Evolutionary conservation across 805 yeast genomes (phyloP), one percentile per base, ranked within the genome.

Genomic region (Candida taoyuanica): DNA sequence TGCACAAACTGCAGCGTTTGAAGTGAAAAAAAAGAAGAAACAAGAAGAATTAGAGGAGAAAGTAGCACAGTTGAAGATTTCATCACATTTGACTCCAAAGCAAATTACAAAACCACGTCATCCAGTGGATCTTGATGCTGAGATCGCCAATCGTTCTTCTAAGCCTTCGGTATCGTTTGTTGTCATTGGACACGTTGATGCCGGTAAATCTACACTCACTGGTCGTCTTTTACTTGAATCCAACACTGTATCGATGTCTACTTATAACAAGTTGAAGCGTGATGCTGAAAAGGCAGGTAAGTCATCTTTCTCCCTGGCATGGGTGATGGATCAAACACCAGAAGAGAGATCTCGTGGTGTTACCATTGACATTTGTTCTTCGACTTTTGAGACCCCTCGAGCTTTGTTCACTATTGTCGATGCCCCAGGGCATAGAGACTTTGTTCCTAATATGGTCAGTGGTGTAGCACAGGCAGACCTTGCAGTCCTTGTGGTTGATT

Each of bases 131-230:
- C 39, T 54, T 2, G 48, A 47, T 15, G 30, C 31, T 8, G 47
- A 50, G 27, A 40, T 42, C 23, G 34, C 46, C 2, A 50, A 65
- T 88, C 95, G 96, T 77, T 83, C 85, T 70, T 88, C 78, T 60
- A 89, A 89, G 83, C 71, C 79, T 72, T 96, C 88, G 80, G 83
- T 87, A 73, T 88, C 89, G 87, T 93, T 91, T 76, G 98, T 93
- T 71, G 96, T 91, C 65, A 91, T 91, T 74, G 98, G 98, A 70
- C 98, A 91, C 91, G 98, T 91, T 95, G 98, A 91, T 77, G 91
- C 97, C 63, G 91, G 91, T 70, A 85, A 86, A 75, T 91, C 97
- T 49, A 89, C 98, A 64, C 85, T 96, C 70, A 89, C 98, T 68
- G 97, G 97, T 70, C 96, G 89, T 81, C 81, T 89, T 74, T 82